A percentile compares a stretch with the other conserved stretches of the same genome.
These are phyloP conservation scores for Kregervanrija delftensis DNA, from an alignment of 805 yeast genomes.

Conservation along the genomic window DNA sequence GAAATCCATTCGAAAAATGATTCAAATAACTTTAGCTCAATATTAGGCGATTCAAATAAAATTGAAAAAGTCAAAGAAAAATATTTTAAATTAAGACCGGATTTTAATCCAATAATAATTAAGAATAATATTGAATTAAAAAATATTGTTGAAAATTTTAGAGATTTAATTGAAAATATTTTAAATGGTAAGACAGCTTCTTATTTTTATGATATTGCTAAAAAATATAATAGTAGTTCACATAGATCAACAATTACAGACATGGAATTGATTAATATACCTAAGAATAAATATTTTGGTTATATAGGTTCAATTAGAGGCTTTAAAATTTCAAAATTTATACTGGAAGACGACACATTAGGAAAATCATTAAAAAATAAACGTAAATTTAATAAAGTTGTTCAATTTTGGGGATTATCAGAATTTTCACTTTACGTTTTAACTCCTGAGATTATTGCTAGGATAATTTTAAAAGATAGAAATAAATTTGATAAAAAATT, in stretches of 20 bases:
- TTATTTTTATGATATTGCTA: conserved; percentile 44
- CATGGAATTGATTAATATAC: conserved; percentile 38
- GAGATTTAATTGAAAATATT: conserved; percentile 13
- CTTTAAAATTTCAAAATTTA: conserved; percentile 37
- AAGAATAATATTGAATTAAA: conserved; percentile 7
- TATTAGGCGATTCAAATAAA: conserved; percentile 5
- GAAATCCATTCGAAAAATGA: too few relatives aligned
- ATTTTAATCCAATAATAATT: conserved; percentile 12
- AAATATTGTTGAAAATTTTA: conserved; percentile 6
- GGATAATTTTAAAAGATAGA: conserved; percentile 44
- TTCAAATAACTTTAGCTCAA: not conserved
- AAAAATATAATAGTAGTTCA: conserved; percentile 32
- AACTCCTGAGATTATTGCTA: conserved; percentile 54
- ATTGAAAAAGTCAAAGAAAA: conserved; percentile 11
- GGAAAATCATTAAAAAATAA: conserved; percentile 24
- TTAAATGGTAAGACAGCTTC: conserved; percentile 39
- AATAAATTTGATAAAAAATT: conserved; percentile 20
- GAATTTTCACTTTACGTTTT: conserved; percentile 53
- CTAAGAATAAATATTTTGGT: conserved; percentile 48
- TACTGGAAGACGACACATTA: conserved; percentile 26
- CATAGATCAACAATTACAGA: conserved; percentile 37
- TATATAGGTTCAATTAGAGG: conserved; percentile 58
- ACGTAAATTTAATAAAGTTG: conserved; percentile 32
- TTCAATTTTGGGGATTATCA: conserved; percentile 54
- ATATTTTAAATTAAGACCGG: conserved; percentile 8